phyloP scores from a whole-genome alignment of 148 eudicot genomes.

The Vaccinium darrowii region DNA sequence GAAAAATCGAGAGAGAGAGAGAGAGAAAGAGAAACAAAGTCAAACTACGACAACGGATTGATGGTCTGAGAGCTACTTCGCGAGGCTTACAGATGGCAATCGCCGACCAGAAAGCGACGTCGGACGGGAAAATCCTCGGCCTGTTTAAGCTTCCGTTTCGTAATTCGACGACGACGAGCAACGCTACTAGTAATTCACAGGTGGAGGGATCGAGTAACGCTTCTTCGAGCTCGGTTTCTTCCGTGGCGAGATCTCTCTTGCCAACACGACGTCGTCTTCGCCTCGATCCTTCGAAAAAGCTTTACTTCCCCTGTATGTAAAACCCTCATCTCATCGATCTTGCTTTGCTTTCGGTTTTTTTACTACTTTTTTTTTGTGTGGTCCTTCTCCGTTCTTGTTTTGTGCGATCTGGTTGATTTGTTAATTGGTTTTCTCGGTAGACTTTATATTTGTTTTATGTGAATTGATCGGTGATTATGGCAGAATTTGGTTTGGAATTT shows the following conservation, averaged over 20 bases:
- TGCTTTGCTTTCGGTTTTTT: not conserved
- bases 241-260: slow-evolving; percentile 80
- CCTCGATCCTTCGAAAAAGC: slow-evolving; percentile 83
- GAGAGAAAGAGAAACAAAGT: not conserved
- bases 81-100: slow-evolving; percentile 41
- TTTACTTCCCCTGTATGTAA: slow-evolving; percentile 76
- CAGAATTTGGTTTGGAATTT: too few species aligned
- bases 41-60: not conserved
- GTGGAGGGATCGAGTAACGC: slow-evolving; percentile 34
- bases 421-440: not conserved
- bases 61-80: slow-evolving; percentile 10
- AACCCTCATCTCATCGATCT: slow-evolving; percentile 12
- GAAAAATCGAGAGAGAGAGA: not conserved
- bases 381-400: not conserved
- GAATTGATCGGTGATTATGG: not conserved
- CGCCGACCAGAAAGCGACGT: slow-evolving; percentile 40
- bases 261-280: slow-evolving; percentile 83
- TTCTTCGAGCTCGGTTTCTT: slow-evolving; percentile 48
- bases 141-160: slow-evolving; percentile 68
- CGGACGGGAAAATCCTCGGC: slow-evolving; percentile 56
- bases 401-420: slow-evolving; percentile 12
- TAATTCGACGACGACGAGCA: slow-evolving; percentile 14
- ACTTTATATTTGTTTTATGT: not conserved
- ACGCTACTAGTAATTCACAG: slow-evolving; percentile 15
- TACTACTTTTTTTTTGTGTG: not conserved